A percentile compares a stretch with the other conserved stretches of the same genome.
These are phyloP conservation scores for Immersiella caudata DNA, from an alignment of 495 filamentous ascomycete genomes.

Conservation along the genomic window DNA sequence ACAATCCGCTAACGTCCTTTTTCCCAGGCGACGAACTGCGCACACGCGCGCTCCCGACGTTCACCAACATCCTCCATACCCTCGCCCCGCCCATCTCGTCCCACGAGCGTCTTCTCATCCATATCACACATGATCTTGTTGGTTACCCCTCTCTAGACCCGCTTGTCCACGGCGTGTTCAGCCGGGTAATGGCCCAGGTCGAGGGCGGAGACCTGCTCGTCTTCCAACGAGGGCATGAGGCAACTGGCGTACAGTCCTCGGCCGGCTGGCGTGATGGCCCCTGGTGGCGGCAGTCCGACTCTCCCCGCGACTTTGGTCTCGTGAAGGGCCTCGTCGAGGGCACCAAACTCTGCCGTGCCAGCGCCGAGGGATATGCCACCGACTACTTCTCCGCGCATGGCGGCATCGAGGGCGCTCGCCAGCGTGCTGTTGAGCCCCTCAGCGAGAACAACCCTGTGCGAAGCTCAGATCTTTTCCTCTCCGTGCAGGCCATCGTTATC, in stretches of 20 bases:
- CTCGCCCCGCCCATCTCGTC: conserved; percentile 96
- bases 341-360: conserved; percentile 83
- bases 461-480: conserved; percentile 91
- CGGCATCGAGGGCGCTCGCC: conserved; percentile 78
- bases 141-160: conserved; percentile 95
- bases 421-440: conserved; percentile 70
- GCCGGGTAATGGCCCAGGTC: conserved; percentile 96
- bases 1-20: conserved; percentile 25
- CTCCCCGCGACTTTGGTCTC: conserved; percentile 73
- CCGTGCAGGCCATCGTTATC: conserved; percentile 77
- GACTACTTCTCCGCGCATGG: conserved; percentile 80
- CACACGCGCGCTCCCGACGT: conserved; percentile 88
- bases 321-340: conserved; percentile 82
- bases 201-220: conserved; percentile 98
- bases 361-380: conserved; percentile 80
- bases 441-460: conserved; percentile 86
- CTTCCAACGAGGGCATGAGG: conserved; percentile 88
- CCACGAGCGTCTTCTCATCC: conserved; percentile 96
- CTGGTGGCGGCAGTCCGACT: conserved; percentile 83
- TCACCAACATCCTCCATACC: conserved; percentile 90
- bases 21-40: conserved; percentile 81
- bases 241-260: conserved; percentile 54
- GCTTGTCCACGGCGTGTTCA: conserved; percentile 90
- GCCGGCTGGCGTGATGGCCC: conserved; percentile 87
- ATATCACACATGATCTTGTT: conserved; percentile 93